Evolutionary conservation across 2,329 filamentous ascomycete species (phyloP), one percentile per base, ranked within the genome.

Genomic region (Paracamarosporium sp.): DNA sequence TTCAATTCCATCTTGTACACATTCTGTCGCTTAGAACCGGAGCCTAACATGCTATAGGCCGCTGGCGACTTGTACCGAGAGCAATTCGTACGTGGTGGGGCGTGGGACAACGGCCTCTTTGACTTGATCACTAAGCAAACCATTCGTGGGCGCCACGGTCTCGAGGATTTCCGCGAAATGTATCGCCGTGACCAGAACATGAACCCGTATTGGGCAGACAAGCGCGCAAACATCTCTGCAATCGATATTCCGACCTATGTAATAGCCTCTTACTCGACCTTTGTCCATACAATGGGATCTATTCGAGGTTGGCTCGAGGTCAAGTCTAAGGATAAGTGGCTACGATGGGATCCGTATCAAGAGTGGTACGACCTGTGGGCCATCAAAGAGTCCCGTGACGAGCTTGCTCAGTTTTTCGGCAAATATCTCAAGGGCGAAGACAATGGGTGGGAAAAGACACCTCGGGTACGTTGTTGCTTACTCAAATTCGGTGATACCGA

Each of bases 1-100:
- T n/a, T n/a, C n/a, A n/a, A n/a, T n/a, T n/a, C n/a, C n/a, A n/a
- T n/a, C n/a, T n/a, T n/a, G n/a, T n/a, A n/a, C n/a, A n/a, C n/a
- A n/a, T n/a, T n/a, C n/a, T n/a, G n/a, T n/a, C n/a, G n/a, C n/a
- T n/a, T n/a, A n/a, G n/a, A n/a, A n/a, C n/a, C n/a, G n/a, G n/a
- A n/a, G n/a, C n/a, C n/a, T n/a, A n/a, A n/a, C n/a, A n/a, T n/a
- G n/a, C n/a, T n/a, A n/a, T n/a, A n/a, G n/a, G n/a, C n/a, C n/a
- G n/a, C n/a, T n/a, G 75, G 75, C 0, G 82, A 83, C 57, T 61
- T 82, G 3, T 83, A 81, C 57, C 76, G 80, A 1, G 81, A 83
- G 59, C 76, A 79, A 25, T 79, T 82, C 59, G 73, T 70, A 33
- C 75, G 81, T 5, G 81, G 81, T 11, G 62, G 62, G 3, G 47